Evolutionary conservation across 768 basidiomycete genomes (phyloP), one percentile per base, ranked within the genome.

Genomic region (button mushroom (Agaricus bisporus)): DNA sequence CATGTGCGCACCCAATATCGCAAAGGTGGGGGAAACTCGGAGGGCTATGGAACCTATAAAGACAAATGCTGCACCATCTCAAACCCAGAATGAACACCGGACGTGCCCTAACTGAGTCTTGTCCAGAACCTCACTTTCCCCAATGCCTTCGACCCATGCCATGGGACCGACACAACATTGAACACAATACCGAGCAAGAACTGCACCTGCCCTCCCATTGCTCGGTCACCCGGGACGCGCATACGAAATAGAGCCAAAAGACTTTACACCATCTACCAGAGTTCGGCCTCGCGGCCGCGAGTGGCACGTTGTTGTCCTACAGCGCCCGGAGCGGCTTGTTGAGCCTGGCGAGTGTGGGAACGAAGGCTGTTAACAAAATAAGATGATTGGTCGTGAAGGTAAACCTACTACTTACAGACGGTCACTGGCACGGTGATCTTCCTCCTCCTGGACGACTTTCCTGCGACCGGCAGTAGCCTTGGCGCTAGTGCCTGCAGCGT

Each of bases 381-480:
- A 63, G 60, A 49, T 51, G 56, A 60, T 38, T 47, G 55, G 45
- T 48, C 53, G 49, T 47, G 41, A 60, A 37, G 59, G 32, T 2
- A 49, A 44, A 61, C 61, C 45, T 56, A 54, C 58, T 51, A 70
- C 87, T 75, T 76, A 91, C 89, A 91, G 89, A 67, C 89, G 74
- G 67, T 91, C 89, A 63, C 83, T 90, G 51, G 79, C 77, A 59
- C 86, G 84, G 63, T 85, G 89, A 63, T 91, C 88, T 51, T 91
- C 89, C 49, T 90, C 88, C 60, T 91, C 89, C 62, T 88, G 86
- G 41, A 89, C 82, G 20, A 91, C 84, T 75, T 91, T 91, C 64
- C 88, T 79, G 62, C 88, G 77, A 18, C 81, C 80, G 44, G 78
- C 73, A 42, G 75, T 70, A 29, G 79, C 73, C 68, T 84, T 91